phyloP scores from a whole-genome alignment of 2,329 filamentous ascomycete genomes.

The Ophiocordyceps polyrhachis-furcata region DNA sequence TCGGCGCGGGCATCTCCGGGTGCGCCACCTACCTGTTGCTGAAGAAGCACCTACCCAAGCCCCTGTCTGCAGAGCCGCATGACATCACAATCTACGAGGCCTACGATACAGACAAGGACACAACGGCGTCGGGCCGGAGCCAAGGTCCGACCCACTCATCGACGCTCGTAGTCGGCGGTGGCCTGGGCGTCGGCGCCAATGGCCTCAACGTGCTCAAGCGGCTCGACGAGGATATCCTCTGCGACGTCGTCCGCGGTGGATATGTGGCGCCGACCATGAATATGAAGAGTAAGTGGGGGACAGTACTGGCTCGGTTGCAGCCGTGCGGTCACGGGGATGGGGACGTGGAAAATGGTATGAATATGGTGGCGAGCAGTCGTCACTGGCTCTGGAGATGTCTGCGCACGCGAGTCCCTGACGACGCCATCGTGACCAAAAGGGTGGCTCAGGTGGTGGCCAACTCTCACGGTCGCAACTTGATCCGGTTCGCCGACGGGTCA shows the following conservation, averaged over 20 bases:
- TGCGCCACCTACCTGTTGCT: conserved; percentile 9
- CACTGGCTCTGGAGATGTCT: conserved; percentile 8
- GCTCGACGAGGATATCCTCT: conserved; percentile 7
- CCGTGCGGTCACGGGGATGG: conserved; percentile 1
- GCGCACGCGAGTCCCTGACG: conserved; percentile 6
- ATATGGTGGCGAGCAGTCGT: conserved; percentile 7
- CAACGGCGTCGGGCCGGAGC: conserved; percentile 4
- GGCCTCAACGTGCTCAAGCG: conserved; percentile 9
- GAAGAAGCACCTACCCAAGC: conserved; percentile 6
- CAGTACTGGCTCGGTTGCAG: conserved; percentile 5
- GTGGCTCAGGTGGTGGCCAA: conserved; percentile 6
- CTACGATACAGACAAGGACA: conserved; percentile 6
- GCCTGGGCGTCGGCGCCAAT: conserved; percentile 8
- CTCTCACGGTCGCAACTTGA: conserved; percentile 3
- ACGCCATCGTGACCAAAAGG: conserved; percentile 6
- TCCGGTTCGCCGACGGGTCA: conserved; percentile 8
- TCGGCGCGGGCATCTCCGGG: conserved; percentile 10
- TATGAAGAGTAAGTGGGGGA: conserved; percentile 8
- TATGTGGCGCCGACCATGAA: conserved; percentile 7
- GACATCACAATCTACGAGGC: conserved; percentile 10
- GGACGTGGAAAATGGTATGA: conserved; percentile 2
- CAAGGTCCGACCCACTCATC: conserved; percentile 7
- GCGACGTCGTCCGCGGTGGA: conserved; percentile 7
- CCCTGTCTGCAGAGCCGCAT: conserved; percentile 1
- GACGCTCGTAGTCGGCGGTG: conserved; percentile 9